Evolutionary conservation across 768 basidiomycete species (phyloP), one percentile per base, ranked within the genome.

Genomic region (Neoboletus magnificus): DNA sequence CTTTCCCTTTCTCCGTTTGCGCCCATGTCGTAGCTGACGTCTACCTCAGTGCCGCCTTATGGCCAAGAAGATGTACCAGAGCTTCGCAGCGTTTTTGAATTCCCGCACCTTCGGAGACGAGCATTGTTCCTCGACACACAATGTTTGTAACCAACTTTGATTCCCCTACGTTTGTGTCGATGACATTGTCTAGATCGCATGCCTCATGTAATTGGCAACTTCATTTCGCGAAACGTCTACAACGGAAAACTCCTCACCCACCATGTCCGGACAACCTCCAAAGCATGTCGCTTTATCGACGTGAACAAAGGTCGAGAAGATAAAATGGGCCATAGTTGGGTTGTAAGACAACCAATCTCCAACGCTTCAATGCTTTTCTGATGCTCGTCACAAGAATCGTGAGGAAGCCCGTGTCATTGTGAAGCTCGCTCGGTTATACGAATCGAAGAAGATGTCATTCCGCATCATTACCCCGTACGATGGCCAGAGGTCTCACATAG

Each of bases 391-490:
- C 23, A 60, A 92, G 90, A 92, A 92, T 70, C 44, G 37, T 10
- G 58, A 66, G 41, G 91, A 93, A 70, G 70, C 73, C 59, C 62
- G 76, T 40, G 73, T 77, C 50, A 77, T 85, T 22, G 62, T 86
- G 13, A 74, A 79, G 43, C 69, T 92, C 51, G 84, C 84, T 51
- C 58, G 61, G 41, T 69, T 79, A 40, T 79, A 88, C 39, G 69
- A 83, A 63, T 68, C 73, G 2, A 67, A 75, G 52, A 60, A 66
- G 0, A 77, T 73, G 61, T 70, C 72, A 3, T 91, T 79, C 71
- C 76, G 79, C 44, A 81, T 93, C 50, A 86, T 93, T 46, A 91
- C 87, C 6, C 91, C 90, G 0, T 93, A 93, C 73, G 87, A 88
- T 63, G 82, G 75, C 1, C 91, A 93, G 65, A 73, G 87, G 16